phyloP scores from a whole-genome alignment of 176 grass and related monocot species.

The Aegilops umbellulata region DNA sequence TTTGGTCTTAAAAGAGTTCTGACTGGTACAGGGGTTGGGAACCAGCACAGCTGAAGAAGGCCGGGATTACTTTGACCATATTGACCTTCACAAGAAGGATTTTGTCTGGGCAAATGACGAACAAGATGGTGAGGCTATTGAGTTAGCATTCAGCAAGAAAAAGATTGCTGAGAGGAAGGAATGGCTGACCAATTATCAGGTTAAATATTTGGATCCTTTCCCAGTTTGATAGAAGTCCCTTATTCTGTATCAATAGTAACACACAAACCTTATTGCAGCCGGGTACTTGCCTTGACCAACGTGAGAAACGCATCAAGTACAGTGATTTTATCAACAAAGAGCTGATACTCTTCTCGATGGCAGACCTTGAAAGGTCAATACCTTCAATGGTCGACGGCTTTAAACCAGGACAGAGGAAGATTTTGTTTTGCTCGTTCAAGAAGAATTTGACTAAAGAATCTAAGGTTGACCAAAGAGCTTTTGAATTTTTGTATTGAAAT shows the following conservation, averaged over 20 bases:
- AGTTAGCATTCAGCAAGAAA: constrained; percentile 94
- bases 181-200: constrained; percentile 82
- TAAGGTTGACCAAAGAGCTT: constrained; percentile 49
- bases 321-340: constrained; percentile 97
- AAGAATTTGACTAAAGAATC: constrained; percentile 68
- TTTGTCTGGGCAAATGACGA: constrained; percentile 64
- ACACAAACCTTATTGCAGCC: constrained; percentile 35
- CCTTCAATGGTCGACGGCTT: constrained; percentile 94
- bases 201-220: constrained; percentile 12
- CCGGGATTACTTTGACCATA: constrained; percentile 52
- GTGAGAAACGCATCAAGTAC: constrained; percentile 58
- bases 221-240: not conserved
- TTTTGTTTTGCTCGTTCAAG: constrained; percentile 90
- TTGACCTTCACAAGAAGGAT: constrained; percentile 59
- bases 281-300: constrained; percentile 75
- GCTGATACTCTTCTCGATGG: constrained; percentile 84
- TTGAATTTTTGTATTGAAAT: not conserved
- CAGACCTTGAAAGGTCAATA: constrained; percentile 86
- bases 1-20: not conserved
- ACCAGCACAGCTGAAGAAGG: constrained; percentile 83
- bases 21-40: constrained; percentile 60
- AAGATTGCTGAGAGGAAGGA: constrained; percentile 66
- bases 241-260: constrained; percentile 18
- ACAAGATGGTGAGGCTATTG: constrained; percentile 65
- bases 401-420: constrained; percentile 88